phyloP scores from a whole-genome alignment of 352 stramenopile genomes.

The Globisporangium radiosum region DNA sequence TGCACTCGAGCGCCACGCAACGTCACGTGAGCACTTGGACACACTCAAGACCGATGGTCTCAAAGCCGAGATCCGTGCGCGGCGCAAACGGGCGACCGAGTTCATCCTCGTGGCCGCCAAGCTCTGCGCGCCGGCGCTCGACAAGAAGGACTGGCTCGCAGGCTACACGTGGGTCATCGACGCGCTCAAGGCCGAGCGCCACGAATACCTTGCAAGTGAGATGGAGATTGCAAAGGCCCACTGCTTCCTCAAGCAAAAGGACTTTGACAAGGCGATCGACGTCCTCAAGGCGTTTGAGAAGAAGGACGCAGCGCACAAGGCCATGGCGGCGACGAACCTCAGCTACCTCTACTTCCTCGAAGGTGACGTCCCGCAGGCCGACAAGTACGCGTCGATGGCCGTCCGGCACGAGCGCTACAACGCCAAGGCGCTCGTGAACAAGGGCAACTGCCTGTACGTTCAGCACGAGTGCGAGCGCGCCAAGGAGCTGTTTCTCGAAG shows the following conservation, averaged over 20 bases:
- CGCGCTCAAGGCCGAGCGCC: constrained; percentile 83
- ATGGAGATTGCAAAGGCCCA: constrained; percentile 88
- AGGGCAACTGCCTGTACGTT: constrained; percentile 95
- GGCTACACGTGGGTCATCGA: constrained; percentile 95
- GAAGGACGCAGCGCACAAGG: constrained; percentile 90
- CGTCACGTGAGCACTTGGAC: constrained; percentile 44
- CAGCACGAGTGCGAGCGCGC: constrained; percentile 90
- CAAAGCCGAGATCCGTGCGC: constrained; percentile 67
- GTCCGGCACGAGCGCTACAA: constrained; percentile 95
- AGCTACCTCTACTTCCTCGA: constrained; percentile 97
- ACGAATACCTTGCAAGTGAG: constrained; percentile 89
- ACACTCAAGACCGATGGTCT: constrained; percentile 65
- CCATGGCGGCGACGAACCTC: constrained; percentile 93
- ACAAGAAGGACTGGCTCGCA: constrained; percentile 88
- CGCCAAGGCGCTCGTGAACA: constrained; percentile 96
- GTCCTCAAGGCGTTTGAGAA: constrained; percentile 95
- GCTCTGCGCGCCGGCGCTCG: constrained; percentile 89
- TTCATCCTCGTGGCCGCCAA: constrained; percentile 94
- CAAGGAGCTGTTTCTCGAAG: constrained; percentile 95
- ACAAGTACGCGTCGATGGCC: constrained; percentile 90
- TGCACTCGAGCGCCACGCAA: constrained; percentile 15
- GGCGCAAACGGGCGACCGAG: constrained; percentile 77
- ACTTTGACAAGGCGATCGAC: constrained; percentile 92
- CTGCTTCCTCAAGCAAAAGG: constrained; percentile 88
- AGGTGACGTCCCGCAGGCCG: constrained; percentile 84